These are phyloP conservation scores for Boletus pseudo-olivaceus DNA, from an alignment of 768 basidiomycete species.

Conservation along the genomic window DNA sequence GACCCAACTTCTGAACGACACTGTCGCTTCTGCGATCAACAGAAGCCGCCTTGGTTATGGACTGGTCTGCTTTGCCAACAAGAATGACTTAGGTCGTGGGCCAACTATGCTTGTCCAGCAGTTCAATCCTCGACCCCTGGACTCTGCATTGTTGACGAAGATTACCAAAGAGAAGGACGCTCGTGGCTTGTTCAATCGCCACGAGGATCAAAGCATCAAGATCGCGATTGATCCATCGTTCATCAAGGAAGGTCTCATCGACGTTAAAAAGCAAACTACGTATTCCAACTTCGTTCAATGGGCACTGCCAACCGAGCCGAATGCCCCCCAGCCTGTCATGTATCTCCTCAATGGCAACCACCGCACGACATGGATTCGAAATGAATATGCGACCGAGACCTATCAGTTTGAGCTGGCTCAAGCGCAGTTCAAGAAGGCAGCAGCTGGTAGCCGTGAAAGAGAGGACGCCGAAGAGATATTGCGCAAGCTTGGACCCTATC, in stretches of 20 bases:
- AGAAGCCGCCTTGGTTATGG: background rate
- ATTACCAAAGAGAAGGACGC: background rate
- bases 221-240: background rate
- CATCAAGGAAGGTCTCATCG: too few relatives aligned
- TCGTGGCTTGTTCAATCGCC: background rate
- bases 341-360: background rate
- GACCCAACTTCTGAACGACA: background rate
- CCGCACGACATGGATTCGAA: background rate
- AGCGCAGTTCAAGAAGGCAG: background rate
- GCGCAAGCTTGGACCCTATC: background rate
- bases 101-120: background rate
- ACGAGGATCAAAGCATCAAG: background rate
- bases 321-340: background rate
- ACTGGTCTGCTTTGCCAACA: background rate
- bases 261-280: accelerated
- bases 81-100: background rate
- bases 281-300: background rate
- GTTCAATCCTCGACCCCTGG: background rate
- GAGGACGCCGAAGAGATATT: background rate
- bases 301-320: too few relatives aligned
- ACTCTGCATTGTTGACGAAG: background rate
- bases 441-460: background rate
- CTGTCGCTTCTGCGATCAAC: background rate
- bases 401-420: background rate
- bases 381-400: accelerated